Conservation (phyloP, 2,329 filamentous ascomycete genomes). For the Fusarium azukiicola region DNA sequence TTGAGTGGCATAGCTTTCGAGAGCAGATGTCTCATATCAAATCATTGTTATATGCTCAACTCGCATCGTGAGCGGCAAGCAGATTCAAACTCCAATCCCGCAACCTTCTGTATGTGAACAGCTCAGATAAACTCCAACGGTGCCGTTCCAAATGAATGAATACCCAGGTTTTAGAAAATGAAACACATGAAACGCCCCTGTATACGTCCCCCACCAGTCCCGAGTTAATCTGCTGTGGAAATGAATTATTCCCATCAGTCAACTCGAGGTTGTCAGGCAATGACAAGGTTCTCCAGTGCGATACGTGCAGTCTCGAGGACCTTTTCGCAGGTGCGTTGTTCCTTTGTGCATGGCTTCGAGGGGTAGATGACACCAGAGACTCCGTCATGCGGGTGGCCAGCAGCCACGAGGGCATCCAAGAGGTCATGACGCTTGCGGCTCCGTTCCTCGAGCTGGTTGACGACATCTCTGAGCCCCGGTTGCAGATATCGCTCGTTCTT, state of each 20-base stretch:
- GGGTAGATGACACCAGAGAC: conserved; percentile 54
- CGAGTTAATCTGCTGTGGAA: neutral
- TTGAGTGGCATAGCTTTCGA: neutral
- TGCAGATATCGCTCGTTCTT: conserved; percentile 56
- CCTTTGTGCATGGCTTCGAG: conserved; percentile 53
- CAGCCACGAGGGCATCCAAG: conserved; percentile 69
- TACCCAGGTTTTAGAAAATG: neutral
- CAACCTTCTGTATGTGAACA: neutral
- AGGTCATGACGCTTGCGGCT: conserved; percentile 71
- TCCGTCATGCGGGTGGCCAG: conserved; percentile 58
- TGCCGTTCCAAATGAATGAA: neutral
- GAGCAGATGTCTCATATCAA: neutral
- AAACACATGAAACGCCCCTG: neutral
- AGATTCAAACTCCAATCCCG: neutral
- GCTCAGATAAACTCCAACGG: neutral
- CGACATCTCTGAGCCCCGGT: conserved; percentile 76
- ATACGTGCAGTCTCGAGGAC: conserved; percentile 76
- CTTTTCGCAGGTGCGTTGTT: conserved; percentile 68
- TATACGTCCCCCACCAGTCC: neutral
- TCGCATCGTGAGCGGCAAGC: neutral
- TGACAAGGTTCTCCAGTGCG: conserved; percentile 76
- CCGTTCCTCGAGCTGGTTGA: conserved; percentile 74
- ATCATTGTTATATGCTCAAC: neutral
- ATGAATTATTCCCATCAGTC: neutral
- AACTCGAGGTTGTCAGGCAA: conserved; percentile 63